Evolutionary conservation across 805 yeast genomes (phyloP).

Genomic region (Candida silvicultrix): DNA sequence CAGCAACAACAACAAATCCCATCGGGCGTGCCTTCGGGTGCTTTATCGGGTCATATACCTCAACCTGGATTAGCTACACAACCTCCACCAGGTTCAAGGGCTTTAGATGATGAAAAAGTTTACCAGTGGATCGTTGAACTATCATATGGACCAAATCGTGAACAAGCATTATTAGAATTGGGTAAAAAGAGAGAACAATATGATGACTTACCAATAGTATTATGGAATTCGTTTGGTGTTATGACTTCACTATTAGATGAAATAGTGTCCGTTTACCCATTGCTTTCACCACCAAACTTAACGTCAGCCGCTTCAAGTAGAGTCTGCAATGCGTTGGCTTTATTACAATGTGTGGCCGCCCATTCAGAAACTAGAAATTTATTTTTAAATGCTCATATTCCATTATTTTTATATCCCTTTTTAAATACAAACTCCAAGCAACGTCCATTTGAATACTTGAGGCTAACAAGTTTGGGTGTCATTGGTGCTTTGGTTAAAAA

Average conservation of each 20-base stretch:
- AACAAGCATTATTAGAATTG: constrained; percentile 84
- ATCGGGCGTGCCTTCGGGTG: neutral
- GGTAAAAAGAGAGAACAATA: constrained; percentile 94
- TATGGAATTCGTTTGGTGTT: constrained; percentile 96
- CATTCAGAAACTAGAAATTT: constrained; percentile 84
- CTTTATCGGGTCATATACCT: constrained; percentile 1
- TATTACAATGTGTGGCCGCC: constrained; percentile 94
- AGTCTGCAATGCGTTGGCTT: constrained; percentile 92
- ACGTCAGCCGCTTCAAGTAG: constrained; percentile 85
- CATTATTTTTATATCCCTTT: constrained; percentile 89
- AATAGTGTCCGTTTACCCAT: constrained; percentile 84
- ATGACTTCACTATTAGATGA: constrained; percentile 90
- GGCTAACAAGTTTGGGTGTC: constrained; percentile 91
- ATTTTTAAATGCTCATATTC: constrained; percentile 85
- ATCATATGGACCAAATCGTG: constrained; percentile 86
- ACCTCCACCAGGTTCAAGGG: constrained; percentile 26
- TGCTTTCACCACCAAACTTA: constrained; percentile 78
- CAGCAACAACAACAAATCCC: constrained; percentile 7
- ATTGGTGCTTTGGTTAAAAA: constrained; percentile 95
- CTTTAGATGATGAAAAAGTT: constrained; percentile 72
- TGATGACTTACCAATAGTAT: constrained; percentile 85
- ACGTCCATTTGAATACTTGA: constrained; percentile 86
- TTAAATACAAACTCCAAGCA: constrained; percentile 87
- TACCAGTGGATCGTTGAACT: constrained; percentile 87
- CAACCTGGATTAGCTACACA: neutral